Evolutionary conservation across 331 rosid species (phyloP).

Genomic region (Arachis monticola): DNA sequence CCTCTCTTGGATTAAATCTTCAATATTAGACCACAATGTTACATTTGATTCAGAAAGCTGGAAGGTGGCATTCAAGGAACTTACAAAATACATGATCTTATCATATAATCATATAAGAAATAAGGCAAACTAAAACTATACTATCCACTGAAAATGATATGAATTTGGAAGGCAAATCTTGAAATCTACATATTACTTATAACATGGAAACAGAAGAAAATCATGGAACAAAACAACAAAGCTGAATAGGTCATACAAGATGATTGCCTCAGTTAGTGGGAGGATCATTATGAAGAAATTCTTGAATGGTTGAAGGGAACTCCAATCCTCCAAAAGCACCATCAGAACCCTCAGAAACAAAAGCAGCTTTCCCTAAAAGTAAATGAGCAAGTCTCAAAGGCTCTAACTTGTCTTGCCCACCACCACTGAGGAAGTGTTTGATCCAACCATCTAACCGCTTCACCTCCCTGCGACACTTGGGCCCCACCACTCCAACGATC

Average conservation of each 20-base stretch:
- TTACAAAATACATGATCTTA: not conserved
- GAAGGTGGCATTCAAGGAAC: not conserved
- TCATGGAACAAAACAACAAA: constrained; percentile 14
- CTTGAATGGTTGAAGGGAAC: constrained; percentile 73
- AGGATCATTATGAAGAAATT: constrained; percentile 72
- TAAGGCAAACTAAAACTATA: not conserved
- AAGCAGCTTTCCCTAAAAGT: constrained; percentile 76
- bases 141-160: not conserved
- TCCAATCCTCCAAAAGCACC: constrained; percentile 61
- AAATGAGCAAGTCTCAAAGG: constrained; percentile 80
- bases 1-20: not conserved
- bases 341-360: constrained; percentile 54
- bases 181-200: not conserved
- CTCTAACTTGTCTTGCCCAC: constrained; percentile 60
- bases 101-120: constrained; percentile 18
- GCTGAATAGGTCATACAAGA: not conserved
- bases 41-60: not conserved
- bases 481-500: constrained; percentile 81
- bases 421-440: constrained; percentile 56
- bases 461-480: constrained; percentile 75
- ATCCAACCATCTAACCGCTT: constrained; percentile 86
- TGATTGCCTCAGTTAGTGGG: constrained; percentile 43
- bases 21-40: not conserved
- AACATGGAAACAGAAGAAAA: not conserved
- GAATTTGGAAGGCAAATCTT: not conserved